Percentiles rank a stretch among this genome's conserved stretches.
These are phyloP conservation scores for Neocallimastix lanati DNA, from an alignment of 192 early-diverging fungal genomes.

Conservation along the genomic window DNA sequence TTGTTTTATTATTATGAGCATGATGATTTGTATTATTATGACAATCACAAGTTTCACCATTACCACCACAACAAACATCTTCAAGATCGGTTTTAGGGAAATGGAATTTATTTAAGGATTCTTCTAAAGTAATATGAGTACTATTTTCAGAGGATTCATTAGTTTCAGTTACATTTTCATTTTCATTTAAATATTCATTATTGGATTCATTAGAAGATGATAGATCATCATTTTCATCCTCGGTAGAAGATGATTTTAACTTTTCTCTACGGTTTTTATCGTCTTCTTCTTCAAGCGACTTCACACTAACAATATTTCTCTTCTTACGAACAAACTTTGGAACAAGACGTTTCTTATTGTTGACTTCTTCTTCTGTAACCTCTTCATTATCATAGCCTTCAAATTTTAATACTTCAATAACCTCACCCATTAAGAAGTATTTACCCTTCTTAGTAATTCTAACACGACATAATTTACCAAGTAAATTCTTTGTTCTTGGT, in stretches of 20 bases:
- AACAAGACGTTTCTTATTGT: constrained; percentile 4
- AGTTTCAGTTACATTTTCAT: too few relatives aligned
- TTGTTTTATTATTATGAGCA: neutral
- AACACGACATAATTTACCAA: constrained; percentile 9
- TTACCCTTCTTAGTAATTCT: constrained; percentile 15
- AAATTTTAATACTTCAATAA: constrained; percentile 2
- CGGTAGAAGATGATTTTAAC: too few relatives aligned
- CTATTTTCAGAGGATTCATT: too few relatives aligned
- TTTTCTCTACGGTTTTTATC: too few relatives aligned
- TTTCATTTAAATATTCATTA: too few relatives aligned
- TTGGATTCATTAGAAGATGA: too few relatives aligned
- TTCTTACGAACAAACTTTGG: constrained; percentile 17
- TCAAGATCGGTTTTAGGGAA: neutral
- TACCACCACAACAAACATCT: neutral
- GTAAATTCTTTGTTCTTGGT: constrained; percentile 5
- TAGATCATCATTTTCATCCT: constrained; percentile 2
- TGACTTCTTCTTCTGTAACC: neutral
- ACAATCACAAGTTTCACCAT: neutral
- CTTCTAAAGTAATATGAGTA: neutral
- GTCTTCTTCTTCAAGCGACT: constrained; percentile 1
- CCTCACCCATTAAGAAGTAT: constrained; percentile 14
- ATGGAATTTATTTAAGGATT: neutral
- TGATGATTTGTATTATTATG: too few relatives aligned
- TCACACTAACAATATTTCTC: constrained; percentile 19
- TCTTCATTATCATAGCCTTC: constrained; percentile 2